Conservation (phyloP, 306 rosid genomes). For the Fragaria vesca region DNA sequence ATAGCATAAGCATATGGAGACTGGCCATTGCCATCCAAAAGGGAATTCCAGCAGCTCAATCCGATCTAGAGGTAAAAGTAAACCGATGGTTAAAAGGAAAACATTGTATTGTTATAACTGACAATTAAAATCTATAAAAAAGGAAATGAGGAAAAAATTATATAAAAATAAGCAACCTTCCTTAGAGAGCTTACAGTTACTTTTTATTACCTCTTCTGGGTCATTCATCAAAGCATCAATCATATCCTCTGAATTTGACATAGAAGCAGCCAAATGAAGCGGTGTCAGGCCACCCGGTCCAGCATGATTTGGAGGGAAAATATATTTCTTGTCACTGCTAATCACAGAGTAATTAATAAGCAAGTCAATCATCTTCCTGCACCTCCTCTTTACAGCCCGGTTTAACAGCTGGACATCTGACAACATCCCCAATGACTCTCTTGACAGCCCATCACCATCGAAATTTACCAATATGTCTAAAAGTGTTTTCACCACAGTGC, state of each 20-base stretch:
- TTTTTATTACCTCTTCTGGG: slow-evolving; percentile 66
- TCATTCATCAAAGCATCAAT: slow-evolving; percentile 78
- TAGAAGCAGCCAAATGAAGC: slow-evolving; percentile 87
- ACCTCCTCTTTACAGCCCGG: slow-evolving; percentile 79
- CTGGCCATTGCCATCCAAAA: slow-evolving; percentile 68
- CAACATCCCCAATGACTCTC: slow-evolving; percentile 56
- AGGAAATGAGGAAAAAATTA: neutral
- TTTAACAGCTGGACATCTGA: slow-evolving; percentile 70
- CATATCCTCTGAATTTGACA: slow-evolving; percentile 55
- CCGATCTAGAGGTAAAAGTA: slow-evolving; percentile 52
- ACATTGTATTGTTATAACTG: neutral
- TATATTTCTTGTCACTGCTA: slow-evolving; percentile 42
- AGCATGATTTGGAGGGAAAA: slow-evolving; percentile 72
- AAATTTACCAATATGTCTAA: slow-evolving; percentile 62
- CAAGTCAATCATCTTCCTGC: slow-evolving; percentile 64
- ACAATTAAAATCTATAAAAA: neutral
- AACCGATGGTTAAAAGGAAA: neutral
- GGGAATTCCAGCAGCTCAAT: slow-evolving; percentile 74
- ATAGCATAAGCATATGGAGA: slow-evolving; percentile 71
- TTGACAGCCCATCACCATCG: slow-evolving; percentile 47
- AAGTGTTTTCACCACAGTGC: slow-evolving; percentile 61
- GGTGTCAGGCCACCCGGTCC: slow-evolving; percentile 87
- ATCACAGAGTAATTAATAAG: slow-evolving; percentile 56
- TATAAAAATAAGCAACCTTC: neutral
- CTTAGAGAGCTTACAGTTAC: neutral